These are phyloP conservation scores for Backusella westeae DNA, from an alignment of 192 early-diverging fungal species.

Conservation along the genomic window DNA sequence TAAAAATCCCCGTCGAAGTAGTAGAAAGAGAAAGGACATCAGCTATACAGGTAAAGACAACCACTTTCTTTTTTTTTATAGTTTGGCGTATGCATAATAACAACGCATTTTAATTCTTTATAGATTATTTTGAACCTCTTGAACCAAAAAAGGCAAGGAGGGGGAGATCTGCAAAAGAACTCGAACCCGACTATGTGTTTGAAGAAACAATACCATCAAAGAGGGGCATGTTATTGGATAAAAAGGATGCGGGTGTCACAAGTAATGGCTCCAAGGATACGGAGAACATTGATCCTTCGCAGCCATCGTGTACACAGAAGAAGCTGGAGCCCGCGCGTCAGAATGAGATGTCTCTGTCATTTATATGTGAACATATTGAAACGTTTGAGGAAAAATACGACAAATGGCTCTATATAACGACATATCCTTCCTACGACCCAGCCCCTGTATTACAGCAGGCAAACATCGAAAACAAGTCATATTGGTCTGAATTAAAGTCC, in stretches of 20 bases:
- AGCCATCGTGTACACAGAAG: not conserved
- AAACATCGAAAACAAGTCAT: not conserved
- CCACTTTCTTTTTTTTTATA: no score
- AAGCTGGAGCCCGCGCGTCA: not conserved
- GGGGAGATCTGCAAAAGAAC: not conserved
- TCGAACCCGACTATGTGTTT: not conserved
- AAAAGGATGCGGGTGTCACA: not conserved
- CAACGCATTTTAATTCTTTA: not conserved
- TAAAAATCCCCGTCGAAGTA: constrained; percentile 6
- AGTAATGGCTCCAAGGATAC: not conserved
- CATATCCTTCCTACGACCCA: not conserved
- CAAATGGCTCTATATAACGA: not conserved
- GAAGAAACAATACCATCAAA: not conserved
- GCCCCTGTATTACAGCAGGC: not conserved
- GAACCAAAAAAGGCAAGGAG: constrained; percentile 4
- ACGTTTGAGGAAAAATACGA: not conserved
- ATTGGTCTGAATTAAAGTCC: not conserved
- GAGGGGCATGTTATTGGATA: not conserved
- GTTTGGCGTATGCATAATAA: not conserved
- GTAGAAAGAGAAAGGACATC: constrained; percentile 14
- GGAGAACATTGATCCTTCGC: not conserved
- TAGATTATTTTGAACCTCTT: constrained; percentile 4
- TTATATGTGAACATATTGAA: not conserved
- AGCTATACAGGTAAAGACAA: constrained; percentile 16
- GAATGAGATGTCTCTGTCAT: not conserved